phyloP scores from a whole-genome alignment of 2,329 filamentous ascomycete genomes.

The Talaromyces sp. region DNA sequence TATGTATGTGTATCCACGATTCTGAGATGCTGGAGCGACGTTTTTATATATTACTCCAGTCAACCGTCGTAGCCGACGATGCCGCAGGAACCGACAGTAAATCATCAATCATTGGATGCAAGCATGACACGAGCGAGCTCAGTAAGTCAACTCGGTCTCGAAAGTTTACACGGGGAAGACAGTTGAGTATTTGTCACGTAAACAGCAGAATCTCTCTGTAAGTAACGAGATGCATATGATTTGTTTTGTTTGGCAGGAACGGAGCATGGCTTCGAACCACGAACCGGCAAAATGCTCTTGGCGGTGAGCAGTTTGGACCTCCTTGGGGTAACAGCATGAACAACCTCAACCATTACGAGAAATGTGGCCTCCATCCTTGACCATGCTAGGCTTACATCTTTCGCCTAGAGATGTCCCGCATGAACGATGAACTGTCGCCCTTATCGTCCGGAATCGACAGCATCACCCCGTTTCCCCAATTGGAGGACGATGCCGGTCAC shows the following conservation, averaged over 20 bases:
- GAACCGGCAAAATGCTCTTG: neutral
- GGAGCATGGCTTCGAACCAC: neutral
- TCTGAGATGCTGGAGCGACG: neutral
- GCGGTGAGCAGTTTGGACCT: neutral
- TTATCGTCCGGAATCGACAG: constrained; percentile 18
- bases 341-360: neutral
- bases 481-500: constrained; percentile 13
- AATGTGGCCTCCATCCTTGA: neutral
- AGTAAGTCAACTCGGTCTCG: neutral
- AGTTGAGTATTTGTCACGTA: too few species aligned
- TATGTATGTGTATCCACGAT: neutral
- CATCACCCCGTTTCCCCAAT: constrained; percentile 15
- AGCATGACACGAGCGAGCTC: neutral
- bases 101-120: neutral
- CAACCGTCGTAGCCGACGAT: constrained; percentile 2
- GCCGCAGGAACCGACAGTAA: constrained; percentile 11
- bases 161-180: neutral
- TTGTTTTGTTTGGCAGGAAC: neutral
- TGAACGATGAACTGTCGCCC: constrained; percentile 13
- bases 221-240: neutral
- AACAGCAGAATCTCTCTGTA: neutral
- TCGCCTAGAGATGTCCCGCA: constrained; percentile 10
- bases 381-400: neutral
- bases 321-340: neutral
- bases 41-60: neutral